Conservation (phyloP, 257 asterid species). For the Salvia rosmarinus region DNA sequence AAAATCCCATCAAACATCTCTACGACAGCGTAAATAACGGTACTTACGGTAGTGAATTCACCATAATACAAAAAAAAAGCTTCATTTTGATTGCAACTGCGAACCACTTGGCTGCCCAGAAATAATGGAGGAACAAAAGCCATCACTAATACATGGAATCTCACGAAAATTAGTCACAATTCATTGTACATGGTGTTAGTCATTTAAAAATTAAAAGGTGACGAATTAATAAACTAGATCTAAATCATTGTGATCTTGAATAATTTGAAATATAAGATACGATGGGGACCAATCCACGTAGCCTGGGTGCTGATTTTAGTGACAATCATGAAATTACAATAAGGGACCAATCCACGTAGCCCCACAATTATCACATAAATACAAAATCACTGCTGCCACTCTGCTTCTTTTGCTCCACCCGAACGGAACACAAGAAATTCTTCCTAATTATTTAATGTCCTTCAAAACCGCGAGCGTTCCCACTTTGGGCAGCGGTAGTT, state of each 20-base stretch:
- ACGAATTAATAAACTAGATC: background rate
- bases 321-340: background rate
- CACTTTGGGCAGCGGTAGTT: too few relatives aligned
- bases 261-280: background rate
- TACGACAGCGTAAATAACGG: too few relatives aligned
- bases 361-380: background rate
- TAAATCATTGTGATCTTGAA: background rate
- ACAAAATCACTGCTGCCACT: background rate
- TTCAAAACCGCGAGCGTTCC: too few relatives aligned
- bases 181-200: background rate
- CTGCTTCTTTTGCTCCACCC: background rate
- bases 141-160: constrained; percentile 23
- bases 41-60: too few relatives aligned
- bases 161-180: background rate
- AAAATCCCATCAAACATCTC: too few relatives aligned
- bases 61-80: too few relatives aligned
- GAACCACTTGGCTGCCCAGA: background rate
- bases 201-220: background rate
- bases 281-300: constrained; percentile 2
- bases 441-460: background rate
- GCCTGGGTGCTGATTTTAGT: background rate
- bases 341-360: constrained; percentile 20
- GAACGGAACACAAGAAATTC: background rate
- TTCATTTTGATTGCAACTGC: background rate
- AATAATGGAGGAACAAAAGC: constrained; percentile 11